Conservation (phyloP, 139 green algal species). For the Chlamydomonas sp. region DNA sequence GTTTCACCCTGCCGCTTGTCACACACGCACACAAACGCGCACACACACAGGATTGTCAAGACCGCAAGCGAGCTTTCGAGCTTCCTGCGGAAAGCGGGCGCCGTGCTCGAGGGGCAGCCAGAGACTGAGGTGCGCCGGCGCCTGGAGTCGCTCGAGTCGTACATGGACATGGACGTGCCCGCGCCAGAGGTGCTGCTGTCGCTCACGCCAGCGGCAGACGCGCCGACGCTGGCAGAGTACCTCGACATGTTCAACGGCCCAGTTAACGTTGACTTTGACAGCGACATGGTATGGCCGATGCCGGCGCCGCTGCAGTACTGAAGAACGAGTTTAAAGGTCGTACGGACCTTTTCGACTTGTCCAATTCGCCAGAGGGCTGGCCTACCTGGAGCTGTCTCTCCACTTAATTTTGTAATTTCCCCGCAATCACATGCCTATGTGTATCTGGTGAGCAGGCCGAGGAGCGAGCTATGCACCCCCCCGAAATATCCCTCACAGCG, state of each 20-base stretch:
- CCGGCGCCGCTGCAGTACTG: slow-evolving; percentile 5
- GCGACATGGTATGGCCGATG: slow-evolving; percentile 26
- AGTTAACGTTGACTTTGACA: slow-evolving; percentile 35
- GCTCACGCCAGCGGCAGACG: slow-evolving; percentile 33
- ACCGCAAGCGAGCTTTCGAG: slow-evolving; percentile 21
- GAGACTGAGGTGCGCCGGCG: slow-evolving; percentile 27
- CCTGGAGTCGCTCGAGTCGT: slow-evolving; percentile 25
- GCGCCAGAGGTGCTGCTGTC: slow-evolving; percentile 35
- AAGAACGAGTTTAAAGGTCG: neutral
- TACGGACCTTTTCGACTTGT: neutral
- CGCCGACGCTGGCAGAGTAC: slow-evolving; percentile 33
- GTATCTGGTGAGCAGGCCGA: no score
- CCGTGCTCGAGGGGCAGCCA: neutral
- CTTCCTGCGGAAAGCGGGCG: slow-evolving; percentile 27
- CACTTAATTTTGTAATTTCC: no score
- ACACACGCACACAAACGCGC: no score
- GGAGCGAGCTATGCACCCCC: no score
- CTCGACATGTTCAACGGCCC: slow-evolving; percentile 39
- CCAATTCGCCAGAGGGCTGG: no score
- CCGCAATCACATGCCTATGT: no score
- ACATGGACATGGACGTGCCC: slow-evolving; percentile 20
- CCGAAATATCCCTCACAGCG: no score
- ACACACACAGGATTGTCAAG: slow-evolving; percentile 38
- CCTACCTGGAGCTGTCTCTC: no score
- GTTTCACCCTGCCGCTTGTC: no score